Evolutionary conservation across 106 monocot species (phyloP).

Genomic region (Amphibolis antarctica): DNA sequence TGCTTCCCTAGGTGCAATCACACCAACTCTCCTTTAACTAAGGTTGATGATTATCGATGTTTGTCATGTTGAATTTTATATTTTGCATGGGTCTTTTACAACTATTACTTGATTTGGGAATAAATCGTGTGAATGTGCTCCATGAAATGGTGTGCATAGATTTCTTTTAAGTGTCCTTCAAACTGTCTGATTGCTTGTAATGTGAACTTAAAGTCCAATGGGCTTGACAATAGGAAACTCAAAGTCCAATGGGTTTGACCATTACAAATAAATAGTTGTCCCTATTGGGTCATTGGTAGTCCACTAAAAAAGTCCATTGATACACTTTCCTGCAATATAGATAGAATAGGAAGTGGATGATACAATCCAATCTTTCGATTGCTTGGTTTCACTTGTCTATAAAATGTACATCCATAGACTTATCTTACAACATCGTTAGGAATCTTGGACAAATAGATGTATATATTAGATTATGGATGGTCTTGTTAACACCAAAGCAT

Average conservation of each 20-base stretch:
- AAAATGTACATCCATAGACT: too few species aligned
- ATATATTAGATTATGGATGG: too few species aligned
- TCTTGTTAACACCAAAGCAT: too few species aligned
- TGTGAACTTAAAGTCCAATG: background rate
- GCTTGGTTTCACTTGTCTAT: too few species aligned
- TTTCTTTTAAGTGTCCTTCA: background rate
- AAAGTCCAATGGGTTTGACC: background rate
- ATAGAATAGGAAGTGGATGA: too few species aligned
- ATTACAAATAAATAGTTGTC: background rate
- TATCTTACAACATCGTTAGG: too few species aligned
- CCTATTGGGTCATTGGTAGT: background rate
- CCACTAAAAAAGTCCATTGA: background rate
- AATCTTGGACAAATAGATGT: too few species aligned
- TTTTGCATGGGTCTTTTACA: background rate
- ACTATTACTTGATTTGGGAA: background rate
- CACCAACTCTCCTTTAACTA: too few species aligned
- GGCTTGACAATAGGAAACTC: background rate
- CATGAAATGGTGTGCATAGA: background rate
- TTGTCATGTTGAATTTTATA: background rate
- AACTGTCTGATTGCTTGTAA: background rate
- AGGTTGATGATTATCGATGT: background rate
- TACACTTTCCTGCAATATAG: too few species aligned
- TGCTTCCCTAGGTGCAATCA: too few species aligned
- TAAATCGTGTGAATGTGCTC: background rate
- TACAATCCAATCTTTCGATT: too few species aligned